phyloP scores from a whole-genome alignment of 75 land plant genomes.

The Isoetes taiwanensis region DNA sequence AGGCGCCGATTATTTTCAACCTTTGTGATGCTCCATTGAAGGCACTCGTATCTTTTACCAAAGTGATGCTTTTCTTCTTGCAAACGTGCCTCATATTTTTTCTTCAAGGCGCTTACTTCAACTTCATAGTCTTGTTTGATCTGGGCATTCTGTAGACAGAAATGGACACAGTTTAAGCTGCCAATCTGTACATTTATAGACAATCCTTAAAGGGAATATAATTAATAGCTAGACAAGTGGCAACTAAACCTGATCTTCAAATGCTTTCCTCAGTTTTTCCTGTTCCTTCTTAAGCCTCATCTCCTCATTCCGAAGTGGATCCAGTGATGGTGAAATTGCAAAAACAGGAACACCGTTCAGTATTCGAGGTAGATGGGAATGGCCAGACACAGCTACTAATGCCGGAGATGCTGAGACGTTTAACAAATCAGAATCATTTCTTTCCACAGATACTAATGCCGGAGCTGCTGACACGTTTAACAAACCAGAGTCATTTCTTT shows the following conservation, averaged over 20 bases:
- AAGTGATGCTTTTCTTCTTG: constrained; percentile 17
- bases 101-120: constrained; percentile 46
- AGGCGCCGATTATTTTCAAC: constrained; percentile 20
- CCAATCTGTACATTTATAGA: neutral
- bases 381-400: too few species aligned
- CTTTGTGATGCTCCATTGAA: constrained; percentile 9
- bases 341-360: too few species aligned
- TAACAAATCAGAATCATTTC: too few species aligned
- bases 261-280: constrained; percentile 21
- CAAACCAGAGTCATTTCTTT: too few species aligned
- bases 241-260: constrained; percentile 38
- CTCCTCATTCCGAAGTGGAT: constrained; percentile 43
- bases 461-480: too few species aligned
- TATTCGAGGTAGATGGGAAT: too few species aligned
- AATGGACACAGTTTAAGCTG: neutral
- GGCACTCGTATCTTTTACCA: neutral
- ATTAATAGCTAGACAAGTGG: neutral
- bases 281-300: constrained; percentile 30
- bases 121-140: constrained; percentile 38
- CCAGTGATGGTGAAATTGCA: too few species aligned
- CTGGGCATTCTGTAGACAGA: constrained; percentile 25
- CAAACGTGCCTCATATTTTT: constrained; percentile 32
- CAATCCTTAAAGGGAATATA: neutral
- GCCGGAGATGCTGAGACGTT: too few species aligned
- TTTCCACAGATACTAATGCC: too few species aligned